Conservation (phyloP, 2,329 filamentous ascomycete species). For the Colletotrichum cereale region DNA sequence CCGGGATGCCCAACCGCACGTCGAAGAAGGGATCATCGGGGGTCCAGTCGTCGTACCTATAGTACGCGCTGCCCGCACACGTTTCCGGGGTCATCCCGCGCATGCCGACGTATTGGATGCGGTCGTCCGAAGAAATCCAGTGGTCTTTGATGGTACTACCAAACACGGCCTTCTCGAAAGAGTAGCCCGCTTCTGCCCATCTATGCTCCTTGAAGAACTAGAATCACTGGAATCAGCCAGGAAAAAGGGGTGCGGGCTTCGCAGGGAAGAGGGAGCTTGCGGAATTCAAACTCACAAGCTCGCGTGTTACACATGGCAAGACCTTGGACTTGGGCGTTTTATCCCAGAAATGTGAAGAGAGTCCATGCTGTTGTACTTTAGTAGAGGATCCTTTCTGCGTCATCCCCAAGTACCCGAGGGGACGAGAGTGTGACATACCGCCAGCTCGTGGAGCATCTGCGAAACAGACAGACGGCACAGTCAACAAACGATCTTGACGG, state of each 20-base stretch:
- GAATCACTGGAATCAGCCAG: neutral
- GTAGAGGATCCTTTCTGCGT: neutral
- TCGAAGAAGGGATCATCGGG: conserved; percentile 8
- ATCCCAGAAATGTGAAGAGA: neutral
- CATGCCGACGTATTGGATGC: neutral
- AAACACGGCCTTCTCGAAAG: conserved; percentile 22
- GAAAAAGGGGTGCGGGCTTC: neutral
- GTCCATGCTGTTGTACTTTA: neutral
- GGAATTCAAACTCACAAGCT: neutral
- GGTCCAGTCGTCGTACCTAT: conserved; percentile 7
- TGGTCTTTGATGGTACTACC: neutral
- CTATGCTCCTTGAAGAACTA: conserved; percentile 28
- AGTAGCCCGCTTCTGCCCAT: conserved; percentile 29
- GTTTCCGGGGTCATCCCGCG: neutral
- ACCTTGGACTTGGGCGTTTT: neutral
- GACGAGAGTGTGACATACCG: neutral
- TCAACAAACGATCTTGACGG: neutral
- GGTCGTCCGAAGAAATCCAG: neutral
- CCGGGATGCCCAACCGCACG: neutral
- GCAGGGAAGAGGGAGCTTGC: too few relatives aligned
- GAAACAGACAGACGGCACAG: neutral
- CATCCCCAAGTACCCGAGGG: too few relatives aligned
- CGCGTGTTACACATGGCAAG: accelerated
- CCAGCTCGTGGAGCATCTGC: conserved; percentile 29
- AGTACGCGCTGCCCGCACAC: neutral